These are phyloP conservation scores for Oryza brachyantha DNA, from an alignment of 176 grass and related monocot species.

Conservation along the genomic window DNA sequence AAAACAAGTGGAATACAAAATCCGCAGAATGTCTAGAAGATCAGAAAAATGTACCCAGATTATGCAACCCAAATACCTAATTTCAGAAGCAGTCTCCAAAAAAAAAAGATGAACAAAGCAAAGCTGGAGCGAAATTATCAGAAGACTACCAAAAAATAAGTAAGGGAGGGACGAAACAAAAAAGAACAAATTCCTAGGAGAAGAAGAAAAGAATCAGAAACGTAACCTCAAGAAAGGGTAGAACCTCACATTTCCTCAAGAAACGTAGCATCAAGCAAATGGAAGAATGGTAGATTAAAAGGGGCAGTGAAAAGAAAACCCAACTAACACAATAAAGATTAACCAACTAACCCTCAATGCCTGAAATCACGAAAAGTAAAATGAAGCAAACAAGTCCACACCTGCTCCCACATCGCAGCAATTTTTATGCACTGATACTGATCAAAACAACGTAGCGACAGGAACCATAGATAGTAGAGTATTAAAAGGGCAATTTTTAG, in stretches of 20 bases:
- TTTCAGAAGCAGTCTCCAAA: constrained; percentile 17
- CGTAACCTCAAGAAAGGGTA: constrained; percentile 7
- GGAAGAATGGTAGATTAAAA: constrained; percentile 13
- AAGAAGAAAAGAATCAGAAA: constrained; percentile 14
- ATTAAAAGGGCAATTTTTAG: neutral
- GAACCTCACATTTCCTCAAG: neutral
- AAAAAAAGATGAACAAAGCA: neutral
- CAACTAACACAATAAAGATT: constrained; percentile 2
- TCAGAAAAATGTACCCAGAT: constrained; percentile 8
- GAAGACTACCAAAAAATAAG: neutral
- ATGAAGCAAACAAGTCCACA: constrained; percentile 28
- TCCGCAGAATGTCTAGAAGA: neutral
- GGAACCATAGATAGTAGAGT: neutral
- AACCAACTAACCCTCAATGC: constrained; percentile 13
- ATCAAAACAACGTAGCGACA: neutral
- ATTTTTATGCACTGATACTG: constrained; percentile 19
- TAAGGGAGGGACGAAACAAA: neutral
- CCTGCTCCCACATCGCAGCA: constrained; percentile 26
- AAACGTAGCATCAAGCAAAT: constrained; percentile 20
- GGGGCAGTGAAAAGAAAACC: constrained; percentile 11
- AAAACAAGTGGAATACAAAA: neutral
- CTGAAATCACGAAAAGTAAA: constrained; percentile 22
- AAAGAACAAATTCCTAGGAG: neutral
- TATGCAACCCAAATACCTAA: neutral
- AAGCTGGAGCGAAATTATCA: neutral